Conservation (phyloP, 164 flowering plant species). For the Buxus sempervirens region DNA sequence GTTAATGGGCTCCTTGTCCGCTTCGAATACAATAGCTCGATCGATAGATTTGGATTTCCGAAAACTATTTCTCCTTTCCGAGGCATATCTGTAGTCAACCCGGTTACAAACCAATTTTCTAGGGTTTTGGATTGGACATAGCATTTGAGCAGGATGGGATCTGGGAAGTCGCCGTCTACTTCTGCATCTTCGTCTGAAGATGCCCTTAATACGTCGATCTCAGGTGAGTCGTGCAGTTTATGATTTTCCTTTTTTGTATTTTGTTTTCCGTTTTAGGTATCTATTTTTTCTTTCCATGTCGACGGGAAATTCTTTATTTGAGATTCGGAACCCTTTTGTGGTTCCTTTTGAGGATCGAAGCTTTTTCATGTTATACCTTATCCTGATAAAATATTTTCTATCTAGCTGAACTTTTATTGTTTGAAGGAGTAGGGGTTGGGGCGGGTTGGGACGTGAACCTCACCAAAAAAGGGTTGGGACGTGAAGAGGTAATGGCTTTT, state of each 20-base stretch:
- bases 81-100: neutral
- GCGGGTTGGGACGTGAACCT: too few species aligned
- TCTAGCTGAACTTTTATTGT: neutral
- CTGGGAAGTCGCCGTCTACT: constrained; percentile 9
- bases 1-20: neutral
- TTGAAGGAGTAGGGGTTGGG: neutral
- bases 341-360: neutral
- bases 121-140: constrained; percentile 8
- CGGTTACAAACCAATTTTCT: neutral
- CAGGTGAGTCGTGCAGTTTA: constrained; percentile 7
- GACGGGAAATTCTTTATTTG: neutral
- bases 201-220: constrained; percentile 9
- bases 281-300: neutral
- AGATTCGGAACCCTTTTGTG: neutral
- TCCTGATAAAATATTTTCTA: neutral
- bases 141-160: constrained; percentile 5
- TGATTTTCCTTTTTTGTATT: neutral
- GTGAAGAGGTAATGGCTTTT: too few species aligned
- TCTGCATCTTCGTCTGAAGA: constrained; percentile 9
- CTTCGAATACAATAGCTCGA: neutral
- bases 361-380: neutral
- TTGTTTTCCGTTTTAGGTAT: neutral
- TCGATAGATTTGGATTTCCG: neutral
- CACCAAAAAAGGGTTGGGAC: too few species aligned
- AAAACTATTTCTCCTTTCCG: neutral